phyloP scores from a whole-genome alignment of 2,329 filamentous ascomycete genomes.

The Colletotrichum sp. region DNA sequence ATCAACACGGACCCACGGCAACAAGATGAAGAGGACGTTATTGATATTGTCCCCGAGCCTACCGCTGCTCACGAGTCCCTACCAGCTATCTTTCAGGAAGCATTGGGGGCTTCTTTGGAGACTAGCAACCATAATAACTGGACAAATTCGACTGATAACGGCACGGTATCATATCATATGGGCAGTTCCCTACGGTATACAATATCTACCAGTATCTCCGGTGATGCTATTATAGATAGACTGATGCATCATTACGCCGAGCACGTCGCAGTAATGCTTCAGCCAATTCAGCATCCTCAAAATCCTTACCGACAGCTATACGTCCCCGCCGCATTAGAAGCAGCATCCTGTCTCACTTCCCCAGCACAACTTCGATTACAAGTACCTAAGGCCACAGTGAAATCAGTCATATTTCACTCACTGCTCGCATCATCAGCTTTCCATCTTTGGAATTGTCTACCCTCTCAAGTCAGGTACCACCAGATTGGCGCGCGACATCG shows the following conservation, averaged over 20 bases:
- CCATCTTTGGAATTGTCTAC: background rate
- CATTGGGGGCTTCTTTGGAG: background rate
- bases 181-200: background rate
- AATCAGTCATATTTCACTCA: background rate
- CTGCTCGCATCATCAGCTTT: background rate
- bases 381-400: background rate
- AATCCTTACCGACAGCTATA: background rate
- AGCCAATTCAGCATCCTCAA: background rate
- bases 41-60: background rate
- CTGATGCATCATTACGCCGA: background rate
- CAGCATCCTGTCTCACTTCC: background rate
- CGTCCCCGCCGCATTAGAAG: background rate
- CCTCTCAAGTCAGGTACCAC: background rate
- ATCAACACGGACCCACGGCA: background rate
- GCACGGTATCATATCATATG: background rate
- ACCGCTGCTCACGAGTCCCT: rapidly evolving
- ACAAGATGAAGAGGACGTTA: background rate
- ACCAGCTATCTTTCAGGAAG: background rate
- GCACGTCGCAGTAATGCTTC: background rate
- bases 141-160: background rate
- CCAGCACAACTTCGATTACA: background rate
- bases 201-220: background rate
- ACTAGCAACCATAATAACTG: background rate
- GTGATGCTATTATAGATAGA: background rate
- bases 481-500: background rate